These are phyloP conservation scores for Pyronema omphalodes DNA, from an alignment of 495 filamentous ascomycete species.

Conservation along the genomic window DNA sequence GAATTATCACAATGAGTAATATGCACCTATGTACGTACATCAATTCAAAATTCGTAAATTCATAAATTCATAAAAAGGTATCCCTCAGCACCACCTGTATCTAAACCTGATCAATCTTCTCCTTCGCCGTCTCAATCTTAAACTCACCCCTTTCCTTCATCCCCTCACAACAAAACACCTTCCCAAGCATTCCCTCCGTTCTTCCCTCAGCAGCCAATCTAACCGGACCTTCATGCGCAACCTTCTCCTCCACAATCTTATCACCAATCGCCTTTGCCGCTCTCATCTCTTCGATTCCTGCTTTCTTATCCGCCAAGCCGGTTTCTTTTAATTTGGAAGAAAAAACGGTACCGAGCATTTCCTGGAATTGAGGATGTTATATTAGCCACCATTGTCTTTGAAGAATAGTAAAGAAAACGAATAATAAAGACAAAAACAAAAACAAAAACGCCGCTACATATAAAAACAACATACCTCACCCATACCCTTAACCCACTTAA, in stretches of 20 bases:
- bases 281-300: conserved; percentile 12
- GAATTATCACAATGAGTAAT: too few relatives aligned
- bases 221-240: conserved; percentile 9
- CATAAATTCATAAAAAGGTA: too few relatives aligned
- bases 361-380: background rate
- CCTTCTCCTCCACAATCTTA: conserved; percentile 3
- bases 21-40: too few relatives aligned
- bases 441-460: too few relatives aligned
- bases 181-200: conserved; percentile 14
- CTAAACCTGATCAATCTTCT: conserved; percentile 1
- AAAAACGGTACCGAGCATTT: conserved; percentile 13
- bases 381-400: background rate
- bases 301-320: conserved; percentile 4
- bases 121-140: conserved; percentile 11
- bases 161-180: conserved; percentile 16
- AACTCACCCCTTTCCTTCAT: conserved; percentile 15
- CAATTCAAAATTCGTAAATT: too few relatives aligned
- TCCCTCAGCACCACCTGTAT: background rate
- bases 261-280: conserved; percentile 17
- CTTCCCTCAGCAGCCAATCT: conserved; percentile 11
- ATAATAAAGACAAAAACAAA: too few relatives aligned
- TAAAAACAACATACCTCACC: conserved; percentile 3
- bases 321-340: conserved; percentile 7
- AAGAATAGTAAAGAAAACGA: background rate
- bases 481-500: conserved; percentile 13